A percentile compares a stretch with the other conserved stretches of the same genome.
phyloP scores from a whole-genome alignment of 345 rosid genomes.

The Streptanthus diversifolius region DNA sequence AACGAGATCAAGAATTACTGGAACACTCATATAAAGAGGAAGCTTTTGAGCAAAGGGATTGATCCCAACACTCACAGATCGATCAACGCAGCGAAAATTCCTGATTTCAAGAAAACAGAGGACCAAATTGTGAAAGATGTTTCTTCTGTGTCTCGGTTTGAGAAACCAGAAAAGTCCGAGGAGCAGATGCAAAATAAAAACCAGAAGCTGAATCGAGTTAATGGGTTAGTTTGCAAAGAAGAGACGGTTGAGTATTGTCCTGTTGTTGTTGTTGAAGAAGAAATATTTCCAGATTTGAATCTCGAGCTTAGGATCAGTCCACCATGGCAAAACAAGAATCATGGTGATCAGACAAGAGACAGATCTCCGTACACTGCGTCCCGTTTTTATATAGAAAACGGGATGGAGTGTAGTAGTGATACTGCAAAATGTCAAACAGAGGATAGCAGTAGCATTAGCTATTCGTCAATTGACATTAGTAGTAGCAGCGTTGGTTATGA shows the following conservation, averaged over 20 bases:
- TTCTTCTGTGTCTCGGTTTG: constrained; percentile 12
- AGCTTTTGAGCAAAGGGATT: constrained; percentile 70
- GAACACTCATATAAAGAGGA: constrained; percentile 80
- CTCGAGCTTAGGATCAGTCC: constrained; percentile 87
- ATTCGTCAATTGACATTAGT: constrained; percentile 19
- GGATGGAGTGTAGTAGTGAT: constrained; percentile 55
- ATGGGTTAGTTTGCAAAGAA: constrained; percentile 39
- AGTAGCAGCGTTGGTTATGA: constrained; percentile 46
- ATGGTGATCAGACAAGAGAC: not conserved
- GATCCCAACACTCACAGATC: constrained; percentile 73
- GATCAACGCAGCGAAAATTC: constrained; percentile 37
- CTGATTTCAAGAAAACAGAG: constrained; percentile 1
- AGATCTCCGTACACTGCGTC: constrained; percentile 42
- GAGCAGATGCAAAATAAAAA: not conserved
- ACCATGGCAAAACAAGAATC: constrained; percentile 43
- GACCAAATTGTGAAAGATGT: constrained; percentile 20
- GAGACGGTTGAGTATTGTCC: constrained; percentile 46
- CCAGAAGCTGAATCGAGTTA: not conserved
- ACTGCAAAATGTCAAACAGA: constrained; percentile 27
- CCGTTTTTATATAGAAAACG: constrained; percentile 50
- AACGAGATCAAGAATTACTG: constrained; percentile 85
- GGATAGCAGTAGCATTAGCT: constrained; percentile 30
- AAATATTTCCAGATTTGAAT: constrained; percentile 70
- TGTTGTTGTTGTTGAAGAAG: constrained; percentile 31
- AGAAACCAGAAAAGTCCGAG: not conserved